phyloP scores from a whole-genome alignment of 768 basidiomycete species.

The Suillus sp. region DNA sequence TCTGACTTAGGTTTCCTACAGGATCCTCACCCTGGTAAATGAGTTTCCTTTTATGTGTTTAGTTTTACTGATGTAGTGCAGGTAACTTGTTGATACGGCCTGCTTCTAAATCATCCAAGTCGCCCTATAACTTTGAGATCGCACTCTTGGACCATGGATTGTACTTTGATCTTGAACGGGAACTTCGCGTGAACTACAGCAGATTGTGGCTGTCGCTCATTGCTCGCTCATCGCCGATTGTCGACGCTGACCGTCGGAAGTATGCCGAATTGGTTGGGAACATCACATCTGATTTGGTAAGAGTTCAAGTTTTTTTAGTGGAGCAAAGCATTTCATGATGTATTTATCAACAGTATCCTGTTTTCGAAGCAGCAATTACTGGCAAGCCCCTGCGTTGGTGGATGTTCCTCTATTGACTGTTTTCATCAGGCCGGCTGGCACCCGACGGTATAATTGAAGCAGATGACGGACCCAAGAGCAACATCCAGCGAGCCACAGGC shows the following conservation, averaged over 20 bases:
- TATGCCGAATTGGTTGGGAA: conserved; percentile 93
- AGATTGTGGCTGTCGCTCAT: conserved; percentile 92
- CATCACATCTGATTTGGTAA: conserved; percentile 81
- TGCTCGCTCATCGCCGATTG: conserved; percentile 63
- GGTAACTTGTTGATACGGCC: conserved; percentile 93
- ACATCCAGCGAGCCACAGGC: conserved; percentile 65
- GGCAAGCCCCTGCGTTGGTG: conserved; percentile 35
- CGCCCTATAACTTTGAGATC: conserved; percentile 95
- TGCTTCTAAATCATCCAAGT: conserved; percentile 57
- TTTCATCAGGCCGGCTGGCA: conserved; percentile 56
- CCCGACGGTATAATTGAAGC: conserved; percentile 63
- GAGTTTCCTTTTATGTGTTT: conserved; percentile 4
- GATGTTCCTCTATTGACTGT: conserved; percentile 2
- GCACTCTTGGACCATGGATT: conserved; percentile 92
- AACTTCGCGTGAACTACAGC: conserved; percentile 81
- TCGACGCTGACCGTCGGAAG: conserved; percentile 69
- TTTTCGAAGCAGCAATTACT: conserved; percentile 96
- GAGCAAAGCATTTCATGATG: conserved; percentile 7
- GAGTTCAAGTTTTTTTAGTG: conserved; percentile 23
- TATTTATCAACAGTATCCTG: conserved; percentile 65
- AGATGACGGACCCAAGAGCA: conserved; percentile 33
- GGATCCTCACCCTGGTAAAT: conserved; percentile 84
- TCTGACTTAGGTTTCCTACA: conserved; percentile 29
- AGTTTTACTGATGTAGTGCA: conserved; percentile 23
- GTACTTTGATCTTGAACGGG: conserved; percentile 86